These are phyloP conservation scores for Ramichloridium luteum DNA, from an alignment of 2,329 filamentous ascomycete species.

Conservation along the genomic window DNA sequence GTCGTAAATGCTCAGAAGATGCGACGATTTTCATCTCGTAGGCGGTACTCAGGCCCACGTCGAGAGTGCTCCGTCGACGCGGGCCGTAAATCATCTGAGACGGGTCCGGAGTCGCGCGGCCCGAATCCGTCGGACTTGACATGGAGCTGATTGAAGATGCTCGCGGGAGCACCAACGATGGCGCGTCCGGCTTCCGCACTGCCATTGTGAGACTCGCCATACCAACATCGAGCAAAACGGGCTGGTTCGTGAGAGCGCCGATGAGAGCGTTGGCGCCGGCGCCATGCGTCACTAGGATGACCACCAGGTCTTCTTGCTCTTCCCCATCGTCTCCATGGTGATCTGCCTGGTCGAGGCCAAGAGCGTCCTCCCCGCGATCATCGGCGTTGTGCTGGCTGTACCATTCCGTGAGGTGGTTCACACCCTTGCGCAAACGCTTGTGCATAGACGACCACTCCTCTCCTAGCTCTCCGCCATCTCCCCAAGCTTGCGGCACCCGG, in stretches of 20 bases:
- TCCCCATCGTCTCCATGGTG: slow-evolving; percentile 22
- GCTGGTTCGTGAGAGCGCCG: slow-evolving; percentile 80
- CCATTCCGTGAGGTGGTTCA: slow-evolving; percentile 72
- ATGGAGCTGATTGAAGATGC: background rate
- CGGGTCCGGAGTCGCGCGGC: slow-evolving; percentile 14
- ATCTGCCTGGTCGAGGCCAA: slow-evolving; percentile 24
- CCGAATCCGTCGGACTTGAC: slow-evolving; percentile 2
- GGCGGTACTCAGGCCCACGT: slow-evolving; percentile 39
- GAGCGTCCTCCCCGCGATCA: slow-evolving; percentile 23
- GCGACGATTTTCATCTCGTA: slow-evolving; percentile 68
- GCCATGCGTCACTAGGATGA: slow-evolving; percentile 85
- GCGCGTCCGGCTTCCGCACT: slow-evolving; percentile 41
- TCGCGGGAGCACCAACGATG: slow-evolving; percentile 5
- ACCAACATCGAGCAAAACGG: slow-evolving; percentile 78
- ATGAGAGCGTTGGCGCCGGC: slow-evolving; percentile 94
- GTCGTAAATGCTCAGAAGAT: slow-evolving; percentile 59
- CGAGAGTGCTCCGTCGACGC: slow-evolving; percentile 29
- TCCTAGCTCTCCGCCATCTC: slow-evolving; percentile 72
- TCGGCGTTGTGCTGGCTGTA: slow-evolving; percentile 44
- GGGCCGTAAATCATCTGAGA: slow-evolving; percentile 15
- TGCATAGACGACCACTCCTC: slow-evolving; percentile 98
- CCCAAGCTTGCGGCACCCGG: slow-evolving; percentile 65
- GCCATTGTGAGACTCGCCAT: slow-evolving; percentile 90
- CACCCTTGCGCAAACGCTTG: slow-evolving; percentile 66
- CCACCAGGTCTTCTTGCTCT: slow-evolving; percentile 58